Evolutionary conservation across 1,284 basidiomycete species (phyloP).

Genomic region (Ceraceosorus bombacis): DNA sequence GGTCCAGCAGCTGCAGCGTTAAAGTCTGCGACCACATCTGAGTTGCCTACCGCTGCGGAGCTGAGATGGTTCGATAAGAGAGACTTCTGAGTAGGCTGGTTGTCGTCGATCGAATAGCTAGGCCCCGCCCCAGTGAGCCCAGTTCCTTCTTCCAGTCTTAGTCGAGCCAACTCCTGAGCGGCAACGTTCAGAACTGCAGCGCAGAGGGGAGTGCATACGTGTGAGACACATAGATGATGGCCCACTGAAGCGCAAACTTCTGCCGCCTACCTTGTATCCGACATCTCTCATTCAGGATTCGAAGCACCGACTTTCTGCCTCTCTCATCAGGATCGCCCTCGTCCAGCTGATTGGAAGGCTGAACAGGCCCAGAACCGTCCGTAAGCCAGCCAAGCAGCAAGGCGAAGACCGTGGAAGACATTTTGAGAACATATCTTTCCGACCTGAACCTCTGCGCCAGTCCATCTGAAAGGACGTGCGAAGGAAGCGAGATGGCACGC

Average conservation of each 20-base stretch:
- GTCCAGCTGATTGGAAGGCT: slow-evolving; percentile 65
- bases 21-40: slow-evolving; percentile 40
- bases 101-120: slow-evolving; percentile 18
- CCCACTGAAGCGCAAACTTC: no score
- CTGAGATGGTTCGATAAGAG: not conserved
- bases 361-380: slow-evolving; percentile 76
- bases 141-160: slow-evolving; percentile 43
- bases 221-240: not conserved
- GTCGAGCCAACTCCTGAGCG: slow-evolving; percentile 37
- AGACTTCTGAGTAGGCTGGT: not conserved
- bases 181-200: slow-evolving; percentile 29
- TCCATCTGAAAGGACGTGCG: slow-evolving; percentile 71
- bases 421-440: slow-evolving; percentile 81
- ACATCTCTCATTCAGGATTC: slow-evolving; percentile 86
- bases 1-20: slow-evolving; percentile 42
- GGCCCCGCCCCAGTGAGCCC: slow-evolving; percentile 44
- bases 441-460: slow-evolving; percentile 75
- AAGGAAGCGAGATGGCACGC: slow-evolving; percentile 70
- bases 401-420: slow-evolving; percentile 85
- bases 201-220: not conserved
- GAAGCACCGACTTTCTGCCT: slow-evolving; percentile 68
- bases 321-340: slow-evolving; percentile 47
- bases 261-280: slow-evolving; percentile 69
- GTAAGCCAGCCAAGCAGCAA: slow-evolving; percentile 93
- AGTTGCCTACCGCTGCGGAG: slow-evolving; percentile 25